phyloP scores from a whole-genome alignment of 306 rosid genomes.

The Vigna trinervia region DNA sequence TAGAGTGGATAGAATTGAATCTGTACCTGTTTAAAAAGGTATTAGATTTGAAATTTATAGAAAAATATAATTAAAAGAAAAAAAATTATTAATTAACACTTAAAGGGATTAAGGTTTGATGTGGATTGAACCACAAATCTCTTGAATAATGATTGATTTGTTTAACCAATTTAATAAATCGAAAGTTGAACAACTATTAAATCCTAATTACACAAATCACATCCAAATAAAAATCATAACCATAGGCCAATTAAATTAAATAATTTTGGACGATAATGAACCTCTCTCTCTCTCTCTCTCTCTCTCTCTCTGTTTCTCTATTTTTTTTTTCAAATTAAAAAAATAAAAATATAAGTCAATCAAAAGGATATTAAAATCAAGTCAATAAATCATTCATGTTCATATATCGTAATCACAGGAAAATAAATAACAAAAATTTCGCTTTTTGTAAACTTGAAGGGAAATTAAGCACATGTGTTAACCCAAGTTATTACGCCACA shows the following conservation, averaged over 20 bases:
- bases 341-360: neutral
- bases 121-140: neutral
- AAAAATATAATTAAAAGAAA: too few species aligned
- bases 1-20: too few species aligned
- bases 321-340: neutral
- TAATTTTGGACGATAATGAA: neutral
- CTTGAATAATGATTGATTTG: neutral
- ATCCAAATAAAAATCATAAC: neutral
- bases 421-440: neutral
- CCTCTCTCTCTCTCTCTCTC: neutral
- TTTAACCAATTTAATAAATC: conserved; percentile 2
- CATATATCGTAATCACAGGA: neutral
- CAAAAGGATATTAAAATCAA: neutral
- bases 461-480: conserved; percentile 27
- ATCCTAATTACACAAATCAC: neutral
- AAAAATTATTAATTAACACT: too few species aligned
- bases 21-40: too few species aligned
- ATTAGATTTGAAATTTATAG: too few species aligned
- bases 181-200: neutral
- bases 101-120: neutral
- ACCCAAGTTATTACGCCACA: conserved; percentile 1
- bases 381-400: neutral
- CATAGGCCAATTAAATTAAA: neutral
- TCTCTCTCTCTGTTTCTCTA: neutral
- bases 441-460: neutral